phyloP scores from a whole-genome alignment of 805 yeast species.

The Nakazawaea holstii region DNA sequence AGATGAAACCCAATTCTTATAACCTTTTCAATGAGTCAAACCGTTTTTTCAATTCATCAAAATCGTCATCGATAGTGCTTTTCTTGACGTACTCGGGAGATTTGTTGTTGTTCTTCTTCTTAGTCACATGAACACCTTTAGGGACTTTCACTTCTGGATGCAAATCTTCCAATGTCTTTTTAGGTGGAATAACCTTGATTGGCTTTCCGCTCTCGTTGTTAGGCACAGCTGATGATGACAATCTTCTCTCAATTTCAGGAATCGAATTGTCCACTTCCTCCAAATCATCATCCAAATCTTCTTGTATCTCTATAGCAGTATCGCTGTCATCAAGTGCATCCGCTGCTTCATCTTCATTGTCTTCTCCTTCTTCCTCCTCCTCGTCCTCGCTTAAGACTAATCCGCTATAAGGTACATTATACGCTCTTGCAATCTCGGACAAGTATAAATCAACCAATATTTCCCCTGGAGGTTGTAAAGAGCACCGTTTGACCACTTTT shows the following conservation, averaged over 20 bases:
- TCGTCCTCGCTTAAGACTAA: slow-evolving; percentile 22
- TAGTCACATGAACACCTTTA: slow-evolving; percentile 29
- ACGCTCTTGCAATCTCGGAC: slow-evolving; percentile 76
- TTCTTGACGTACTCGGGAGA: slow-evolving; percentile 13
- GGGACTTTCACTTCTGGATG: slow-evolving; percentile 34
- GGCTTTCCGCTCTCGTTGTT: slow-evolving; percentile 26
- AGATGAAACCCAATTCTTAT: background rate
- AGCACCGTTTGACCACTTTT: slow-evolving; percentile 59
- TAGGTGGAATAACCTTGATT: slow-evolving; percentile 36
- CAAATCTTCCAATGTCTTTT: slow-evolving; percentile 33
- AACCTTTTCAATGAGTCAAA: slow-evolving; percentile 68
- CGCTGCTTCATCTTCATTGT: slow-evolving; percentile 20
- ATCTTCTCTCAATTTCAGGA: slow-evolving; percentile 18
- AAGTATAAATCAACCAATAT: slow-evolving; percentile 66
- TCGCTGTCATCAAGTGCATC: slow-evolving; percentile 20
- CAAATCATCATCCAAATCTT: slow-evolving; percentile 12
- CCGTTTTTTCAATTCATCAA: slow-evolving; percentile 63
- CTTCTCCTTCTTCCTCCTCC: slow-evolving; percentile 19
- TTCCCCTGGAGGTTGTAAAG: slow-evolving; percentile 60
- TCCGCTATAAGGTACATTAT: slow-evolving; percentile 68
- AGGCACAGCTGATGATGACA: slow-evolving; percentile 16
- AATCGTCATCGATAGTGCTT: slow-evolving; percentile 34
- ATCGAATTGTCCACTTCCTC: slow-evolving; percentile 16
- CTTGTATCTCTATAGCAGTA: slow-evolving; percentile 17
- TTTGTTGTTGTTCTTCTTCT: slow-evolving; percentile 16